Conservation (phyloP, 2,329 filamentous ascomycete genomes). For the Dryadomyces quercus-mongolicae region DNA sequence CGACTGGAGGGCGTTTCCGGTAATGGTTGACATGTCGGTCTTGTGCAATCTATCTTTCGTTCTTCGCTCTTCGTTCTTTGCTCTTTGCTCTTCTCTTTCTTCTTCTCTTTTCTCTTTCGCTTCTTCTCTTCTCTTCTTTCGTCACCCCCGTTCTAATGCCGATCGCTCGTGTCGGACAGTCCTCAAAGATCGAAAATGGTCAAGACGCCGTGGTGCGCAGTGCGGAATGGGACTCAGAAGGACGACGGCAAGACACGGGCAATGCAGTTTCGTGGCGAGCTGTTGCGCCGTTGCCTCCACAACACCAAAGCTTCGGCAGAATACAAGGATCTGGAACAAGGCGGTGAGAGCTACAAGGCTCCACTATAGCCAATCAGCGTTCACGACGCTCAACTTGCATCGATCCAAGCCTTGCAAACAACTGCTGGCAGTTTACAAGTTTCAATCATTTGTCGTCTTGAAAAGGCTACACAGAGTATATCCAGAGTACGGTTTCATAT, state of each 20-base stretch:
- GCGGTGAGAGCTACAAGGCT: conserved; percentile 7
- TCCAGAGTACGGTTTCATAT: too few relatives aligned
- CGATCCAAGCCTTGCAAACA: too few relatives aligned
- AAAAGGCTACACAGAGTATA: too few relatives aligned
- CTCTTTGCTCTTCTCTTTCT: background rate
- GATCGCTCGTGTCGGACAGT: background rate
- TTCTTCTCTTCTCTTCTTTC: background rate
- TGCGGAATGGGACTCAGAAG: background rate
- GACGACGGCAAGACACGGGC: background rate
- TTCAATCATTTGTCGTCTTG: too few relatives aligned
- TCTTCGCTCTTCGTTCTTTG: background rate
- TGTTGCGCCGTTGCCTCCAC: background rate
- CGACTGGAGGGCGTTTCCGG: conserved; percentile 63
- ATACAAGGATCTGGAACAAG: background rate
- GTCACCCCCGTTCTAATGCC: background rate
- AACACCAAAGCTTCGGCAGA: conserved; percentile 7
- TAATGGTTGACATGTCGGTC: conserved; percentile 66
- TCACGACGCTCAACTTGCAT: background rate
- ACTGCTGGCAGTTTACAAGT: too few relatives aligned
- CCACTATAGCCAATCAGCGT: conserved; percentile 1
- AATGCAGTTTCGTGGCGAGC: background rate
- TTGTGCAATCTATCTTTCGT: background rate
- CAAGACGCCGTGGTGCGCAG: background rate
- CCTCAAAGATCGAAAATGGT: background rate
- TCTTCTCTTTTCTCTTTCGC: background rate